A percentile compares a stretch with the other conserved stretches of the same genome.
Conservation (phyloP, 768 basidiomycete genomes). For the Boletus coccyginus region DNA sequence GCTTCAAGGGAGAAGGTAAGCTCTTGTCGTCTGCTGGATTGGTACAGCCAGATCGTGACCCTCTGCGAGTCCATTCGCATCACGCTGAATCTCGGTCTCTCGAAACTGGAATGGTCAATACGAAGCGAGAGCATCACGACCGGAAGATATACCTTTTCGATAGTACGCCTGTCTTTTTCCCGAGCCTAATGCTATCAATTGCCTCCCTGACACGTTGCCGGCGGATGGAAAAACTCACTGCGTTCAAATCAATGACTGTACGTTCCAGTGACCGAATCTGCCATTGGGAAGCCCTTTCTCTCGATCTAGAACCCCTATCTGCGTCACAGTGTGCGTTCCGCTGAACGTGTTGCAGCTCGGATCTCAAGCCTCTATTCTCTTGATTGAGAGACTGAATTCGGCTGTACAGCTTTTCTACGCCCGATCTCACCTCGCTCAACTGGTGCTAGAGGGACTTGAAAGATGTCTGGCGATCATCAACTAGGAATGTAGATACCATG, state of each 20-base stretch:
- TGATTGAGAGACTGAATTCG: slow-evolving; percentile 8
- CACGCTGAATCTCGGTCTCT: slow-evolving; percentile 12
- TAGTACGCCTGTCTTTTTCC: slow-evolving; percentile 11
- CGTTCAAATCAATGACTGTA: not conserved
- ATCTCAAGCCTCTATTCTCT: slow-evolving; percentile 5
- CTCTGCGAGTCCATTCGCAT: slow-evolving; percentile 12
- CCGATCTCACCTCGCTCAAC: slow-evolving; percentile 2
- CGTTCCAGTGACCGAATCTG: slow-evolving; percentile 12
- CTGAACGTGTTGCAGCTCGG: slow-evolving; percentile 1
- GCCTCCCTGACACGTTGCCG: not conserved
- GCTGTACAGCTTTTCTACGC: slow-evolving; percentile 9
- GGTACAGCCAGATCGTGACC: not conserved
- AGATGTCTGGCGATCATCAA: not conserved
- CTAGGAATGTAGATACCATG: slow-evolving; percentile 6
- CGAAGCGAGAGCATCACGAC: not conserved
- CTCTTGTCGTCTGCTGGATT: slow-evolving; percentile 5
- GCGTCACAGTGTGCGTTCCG: not conserved
- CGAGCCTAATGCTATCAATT: slow-evolving; percentile 6
- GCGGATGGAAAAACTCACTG: not conserved
- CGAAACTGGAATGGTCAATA: slow-evolving; percentile 11
- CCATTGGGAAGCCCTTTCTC: not conserved
- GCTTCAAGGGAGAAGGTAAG: slow-evolving; percentile 22
- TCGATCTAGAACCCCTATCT: not conserved
- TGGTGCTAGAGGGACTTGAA: slow-evolving; percentile 3
- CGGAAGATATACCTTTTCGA: slow-evolving; percentile 12